Evolutionary conservation across 1,284 basidiomycete species (phyloP), one percentile per base, ranked within the genome.

Genomic region (Tranzscheliella williamsii): DNA sequence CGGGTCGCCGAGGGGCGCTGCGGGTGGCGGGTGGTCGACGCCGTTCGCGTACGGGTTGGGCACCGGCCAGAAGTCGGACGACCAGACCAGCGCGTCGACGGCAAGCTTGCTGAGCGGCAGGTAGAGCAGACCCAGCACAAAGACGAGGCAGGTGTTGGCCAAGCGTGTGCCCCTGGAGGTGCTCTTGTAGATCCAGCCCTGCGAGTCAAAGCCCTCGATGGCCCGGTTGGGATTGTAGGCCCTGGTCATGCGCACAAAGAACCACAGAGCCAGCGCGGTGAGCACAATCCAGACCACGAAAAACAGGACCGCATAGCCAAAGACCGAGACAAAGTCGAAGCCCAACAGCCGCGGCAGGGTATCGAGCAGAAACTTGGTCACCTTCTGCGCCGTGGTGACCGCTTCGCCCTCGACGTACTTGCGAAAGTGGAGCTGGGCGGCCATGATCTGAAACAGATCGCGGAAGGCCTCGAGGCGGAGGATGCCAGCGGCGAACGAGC

Each of bases 1-100:
- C 81, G 72, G 79, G 86, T 74, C 84, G 80, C 56, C 81, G 82
- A 8, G 85, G 85, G 18, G 86, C 4, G 47, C 24, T 5, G 42
- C 46, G 9, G 44, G 51, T 2, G 83, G 77, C 0, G 61, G 54
- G 24, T 51, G 15, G 40, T 64, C 61, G 27, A 52, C 41, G 62
- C 85, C 56, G 64, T 85, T 85, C 33, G 78, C 78, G 70, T 87
- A 87, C 8, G 86, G 86, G 72, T 88, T 87, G 0, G 42, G 42
- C 2, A 75, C 66, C 2, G 63, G 61, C 72, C 72, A 75, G 46
- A 72, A 73, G 36, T 68, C 67, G 38, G 51, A 60, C 15, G 55
- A 56, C 74, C 74, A 76, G 15, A 65, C 64, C 13, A 76, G 37
- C 8, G 60, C 58, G 39, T 73, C 69, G n/a, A 76, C 42, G 13